Conservation (phyloP, 805 yeast species). For the Kodamaea jinghongensis region DNA sequence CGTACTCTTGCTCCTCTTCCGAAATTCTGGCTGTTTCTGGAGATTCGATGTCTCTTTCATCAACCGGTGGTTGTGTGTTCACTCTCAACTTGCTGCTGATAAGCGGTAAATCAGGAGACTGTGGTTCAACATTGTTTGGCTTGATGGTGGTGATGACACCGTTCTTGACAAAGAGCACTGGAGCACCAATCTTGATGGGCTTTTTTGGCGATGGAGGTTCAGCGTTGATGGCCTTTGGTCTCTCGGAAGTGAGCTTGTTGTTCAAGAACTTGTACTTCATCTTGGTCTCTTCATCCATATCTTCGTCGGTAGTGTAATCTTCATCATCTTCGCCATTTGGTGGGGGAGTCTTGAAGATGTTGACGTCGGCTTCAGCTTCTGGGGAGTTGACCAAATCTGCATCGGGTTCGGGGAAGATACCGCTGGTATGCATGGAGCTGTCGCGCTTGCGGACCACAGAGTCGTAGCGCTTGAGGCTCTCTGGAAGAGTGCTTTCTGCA, state of each 20-base stretch:
- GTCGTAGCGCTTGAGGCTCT: constrained; percentile 5
- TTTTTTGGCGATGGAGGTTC: constrained; percentile 12
- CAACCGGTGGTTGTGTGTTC: constrained; percentile 7
- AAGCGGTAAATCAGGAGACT: constrained; percentile 1
- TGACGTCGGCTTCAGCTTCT: constrained; percentile 6
- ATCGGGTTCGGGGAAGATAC: constrained; percentile 34
- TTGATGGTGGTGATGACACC: constrained; percentile 13
- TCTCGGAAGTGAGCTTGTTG: constrained; percentile 13
- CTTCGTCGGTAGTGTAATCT: constrained; percentile 5
- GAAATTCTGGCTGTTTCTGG: neutral
- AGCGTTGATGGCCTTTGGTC: neutral
- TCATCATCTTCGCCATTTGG: constrained; percentile 6
- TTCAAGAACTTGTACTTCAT: constrained; percentile 13
- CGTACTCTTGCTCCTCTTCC: neutral
- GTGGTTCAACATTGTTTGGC: constrained; percentile 2
- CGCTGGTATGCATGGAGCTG: constrained; percentile 3
- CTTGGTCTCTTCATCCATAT: constrained; percentile 12
- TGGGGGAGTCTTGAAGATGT: constrained; percentile 31
- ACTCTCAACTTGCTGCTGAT: constrained; percentile 11
- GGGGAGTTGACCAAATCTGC: constrained; percentile 16
- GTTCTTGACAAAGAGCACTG: constrained; percentile 31
- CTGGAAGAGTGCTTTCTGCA: constrained; percentile 5
- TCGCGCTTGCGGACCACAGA: constrained; percentile 12
- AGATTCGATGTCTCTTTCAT: neutral
- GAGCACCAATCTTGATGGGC: constrained; percentile 25